Evolutionary conservation across 1,139 yeast species (phyloP), one percentile per base, ranked within the genome.

Genomic region (Nakaseomyces delphensis): DNA sequence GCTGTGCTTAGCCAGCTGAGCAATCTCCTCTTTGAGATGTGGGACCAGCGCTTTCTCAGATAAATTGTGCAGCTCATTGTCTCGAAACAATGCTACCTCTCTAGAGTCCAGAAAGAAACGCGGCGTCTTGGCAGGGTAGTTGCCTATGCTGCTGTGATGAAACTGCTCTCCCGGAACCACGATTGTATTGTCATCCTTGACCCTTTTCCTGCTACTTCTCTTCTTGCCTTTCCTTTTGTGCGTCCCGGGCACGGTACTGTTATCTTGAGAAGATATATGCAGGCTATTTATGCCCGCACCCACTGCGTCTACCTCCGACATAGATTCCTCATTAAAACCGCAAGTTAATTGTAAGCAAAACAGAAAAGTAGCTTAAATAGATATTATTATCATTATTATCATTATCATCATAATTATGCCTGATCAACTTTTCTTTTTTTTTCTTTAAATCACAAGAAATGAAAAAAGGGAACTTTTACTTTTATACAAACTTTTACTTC

Each of bases 1-100:
- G 4, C 36, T 16, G 8, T 24, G 28, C 3, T 27, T 30, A 6
- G 48, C 41, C n/a, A 52, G 28, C 18, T 39, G 25, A 14, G 48
- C 41, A 24, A 48, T 31, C 18, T 43, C 46, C 8, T 37, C 25
- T 20, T 45, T 38, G 18, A 51, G 36, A 10, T 35, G 28, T 1
- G 53, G 48, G 3, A 43, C 20, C 6, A 38, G 21, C 3, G 29
- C 11, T 13, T 23, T 39, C 4, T 37, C 25, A 9, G 24, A 19
- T 5, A 36, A 35, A 1, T 20, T 21, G 23, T 33, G 41, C 4
- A 48, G 7, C 14, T 19, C 30, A 20, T 21, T 31, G 5, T 39
- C 36, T 2, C 27, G 32, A 19, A 39, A 48, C 10, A 45, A 24
- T 4, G 45, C 52, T 9, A 48, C 48, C 15, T 47, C 49, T 14